Percentiles rank a stretch among this genome's conserved stretches.
phyloP scores from a whole-genome alignment of 148 eudicot genomes.

The Amaranthus cruentus region DNA sequence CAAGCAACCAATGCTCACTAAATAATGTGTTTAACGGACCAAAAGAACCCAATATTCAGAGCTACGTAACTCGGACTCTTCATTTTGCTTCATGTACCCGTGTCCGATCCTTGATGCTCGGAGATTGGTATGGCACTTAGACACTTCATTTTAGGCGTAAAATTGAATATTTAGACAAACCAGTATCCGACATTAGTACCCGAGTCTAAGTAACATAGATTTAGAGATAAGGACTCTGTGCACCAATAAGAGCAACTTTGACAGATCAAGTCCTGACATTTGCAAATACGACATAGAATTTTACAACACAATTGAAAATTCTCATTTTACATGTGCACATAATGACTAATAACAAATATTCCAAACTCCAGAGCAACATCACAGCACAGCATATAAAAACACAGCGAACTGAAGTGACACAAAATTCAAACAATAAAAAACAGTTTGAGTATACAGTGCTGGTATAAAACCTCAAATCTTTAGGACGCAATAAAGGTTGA shows the following conservation, averaged over 20 bases:
- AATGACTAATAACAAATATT: background rate
- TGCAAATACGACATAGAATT: background rate
- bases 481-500: slow-evolving; percentile 65
- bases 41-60: background rate
- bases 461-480: slow-evolving; percentile 56
- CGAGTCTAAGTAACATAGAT: too few species aligned
- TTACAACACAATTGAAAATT: background rate
- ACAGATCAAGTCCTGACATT: background rate
- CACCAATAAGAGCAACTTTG: background rate
- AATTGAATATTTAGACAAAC: too few species aligned
- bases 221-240: background rate
- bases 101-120: too few species aligned
- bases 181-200: too few species aligned
- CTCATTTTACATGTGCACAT: background rate
- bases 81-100: too few species aligned
- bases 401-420: background rate
- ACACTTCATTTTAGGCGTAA: too few species aligned
- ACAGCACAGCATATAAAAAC: slow-evolving; percentile 5
- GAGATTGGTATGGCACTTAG: too few species aligned
- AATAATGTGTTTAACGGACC: background rate
- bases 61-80: too few species aligned
- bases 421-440: background rate
- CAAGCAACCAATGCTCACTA: background rate
- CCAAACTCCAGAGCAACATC: background rate
- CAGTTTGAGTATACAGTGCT: background rate